Evolutionary conservation across 2,329 filamentous ascomycete species (phyloP), one percentile per base, ranked within the genome.

Genomic region (Pseudogymnoascus sp.): DNA sequence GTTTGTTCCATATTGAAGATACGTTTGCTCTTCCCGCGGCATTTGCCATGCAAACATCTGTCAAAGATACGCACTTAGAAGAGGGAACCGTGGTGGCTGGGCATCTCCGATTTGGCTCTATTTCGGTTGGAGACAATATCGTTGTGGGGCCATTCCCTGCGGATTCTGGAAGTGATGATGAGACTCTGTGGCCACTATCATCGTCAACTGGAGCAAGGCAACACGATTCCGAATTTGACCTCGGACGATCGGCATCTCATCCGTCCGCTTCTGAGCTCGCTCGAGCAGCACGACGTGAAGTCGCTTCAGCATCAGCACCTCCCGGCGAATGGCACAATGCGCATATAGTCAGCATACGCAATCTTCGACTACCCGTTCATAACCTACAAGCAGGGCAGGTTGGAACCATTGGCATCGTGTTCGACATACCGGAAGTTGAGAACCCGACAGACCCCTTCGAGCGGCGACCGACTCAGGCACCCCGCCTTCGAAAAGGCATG

Each of bases 1-100:
- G 83, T 35, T 77, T 97, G 1, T 97, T 97, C 70, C 90, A 97
- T 71, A 84, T 97, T 23, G 93, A 97, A 72, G 93, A 97, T 69
- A 86, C 92, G 1, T 97, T 96, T 73, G 89, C 84, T 64, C 82
- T 92, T 12, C 84, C 88, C 1, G 82, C 83, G 0, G 84, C 85
- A 1, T 86, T 85, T 66, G 79, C 82, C 4, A 73, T 77, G n/a
- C 73, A 75, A 14, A 74, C 77, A 2, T 71, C 68, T 66, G 69
- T 78, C 63, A 71, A 77, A 63, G 69, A 75, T 28, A 73, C 74
- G 5, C 72, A 78, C 53, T 73, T 76, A 37, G 80, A 82, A 61
- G 75, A 78, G 18, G 87, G 87, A 6, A 82, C 85, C n/a, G 90
- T 99, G 12, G 82, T 97, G 5, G 92, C 91, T 44, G 93, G 93